Evolutionary conservation across 2,329 filamentous ascomycete genomes (phyloP).

Genomic region (Hymenotorrendiella dingleyae): DNA sequence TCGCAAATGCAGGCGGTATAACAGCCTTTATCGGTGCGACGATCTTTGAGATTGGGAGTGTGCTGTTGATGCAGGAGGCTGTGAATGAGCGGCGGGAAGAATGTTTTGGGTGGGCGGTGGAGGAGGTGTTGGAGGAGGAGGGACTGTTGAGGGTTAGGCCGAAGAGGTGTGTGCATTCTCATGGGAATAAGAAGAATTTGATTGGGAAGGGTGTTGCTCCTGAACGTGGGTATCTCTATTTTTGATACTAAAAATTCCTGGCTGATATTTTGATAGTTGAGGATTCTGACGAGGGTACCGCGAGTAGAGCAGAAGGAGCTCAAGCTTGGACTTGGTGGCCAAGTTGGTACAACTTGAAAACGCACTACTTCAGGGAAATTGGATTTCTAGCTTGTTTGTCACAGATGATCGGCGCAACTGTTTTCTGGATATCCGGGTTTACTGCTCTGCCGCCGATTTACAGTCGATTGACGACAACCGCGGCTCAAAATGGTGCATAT

Average conservation of each 20-base stretch:
- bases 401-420: constrained; percentile 42
- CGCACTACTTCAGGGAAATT: constrained; percentile 55
- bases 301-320: background rate
- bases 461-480: constrained; percentile 39
- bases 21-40: constrained; percentile 63
- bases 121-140: constrained; percentile 37
- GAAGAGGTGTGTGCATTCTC: constrained; percentile 36
- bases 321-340: constrained; percentile 55
- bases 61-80: constrained; percentile 60
- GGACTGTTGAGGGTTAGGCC: constrained; percentile 18
- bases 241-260: background rate
- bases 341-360: constrained; percentile 46
- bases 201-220: constrained; percentile 29
- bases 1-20: constrained; percentile 49
- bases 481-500: constrained; percentile 48
- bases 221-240: constrained; percentile 10
- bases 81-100: constrained; percentile 60
- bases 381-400: constrained; percentile 55
- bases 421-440: constrained; percentile 55
- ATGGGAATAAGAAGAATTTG: constrained; percentile 34
- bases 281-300: background rate
- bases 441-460: constrained; percentile 53
- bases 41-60: constrained; percentile 57
- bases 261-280: background rate
- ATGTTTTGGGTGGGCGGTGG: constrained; percentile 65